Base-by-base conservation (phyloP, 169 alveolate genomes). In the Condylostoma magnum region DNA sequence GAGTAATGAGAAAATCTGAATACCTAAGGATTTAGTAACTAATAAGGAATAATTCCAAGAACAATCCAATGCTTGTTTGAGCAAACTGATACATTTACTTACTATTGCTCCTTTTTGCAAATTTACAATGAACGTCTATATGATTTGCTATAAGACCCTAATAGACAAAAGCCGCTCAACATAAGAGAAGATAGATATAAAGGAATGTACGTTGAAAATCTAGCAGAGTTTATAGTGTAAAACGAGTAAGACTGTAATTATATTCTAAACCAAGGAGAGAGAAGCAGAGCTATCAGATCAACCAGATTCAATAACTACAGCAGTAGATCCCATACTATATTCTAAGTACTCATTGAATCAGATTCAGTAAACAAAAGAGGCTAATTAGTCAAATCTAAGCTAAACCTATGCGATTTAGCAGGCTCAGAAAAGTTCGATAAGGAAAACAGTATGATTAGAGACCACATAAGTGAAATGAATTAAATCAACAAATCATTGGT, bases 381-480 rank as follows among this genome's bases (percentile, higher is more conserved):
- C 15, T 48, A 51, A 20, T 58, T 83, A 5, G 77, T 68, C 47
- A 77, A 76, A 50, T 80, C 92, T 22, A 88, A 91, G 66, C 78
- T 91, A 28, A 85, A 86, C 66, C 65, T 91, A 34, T 86, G 94
- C 55, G 95, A 91, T 79, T 79, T 91, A 69, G 96, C 96, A 20
- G 96, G 96, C 15, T 82, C 92, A 57, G 96, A 91, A 79, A 84
- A 86, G 74, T 82, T 84, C 53, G 85, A 88, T 58, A 85, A 88
- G 76, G 72, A 76, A 10, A 86, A 85, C 33, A 74, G 52, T 6
- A 84, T 81, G 82, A 63, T 69, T 47, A 70, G 67, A 43, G 53
- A 77, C 18, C 96, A 91, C 67, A 47, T 91, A 22, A 53, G 60
- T 41, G 96, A 91, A 67, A 67, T 91, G 58, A 82, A 77, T 44